Conservation (phyloP, 106 monocot genomes). For the Amphibolis antarctica region DNA sequence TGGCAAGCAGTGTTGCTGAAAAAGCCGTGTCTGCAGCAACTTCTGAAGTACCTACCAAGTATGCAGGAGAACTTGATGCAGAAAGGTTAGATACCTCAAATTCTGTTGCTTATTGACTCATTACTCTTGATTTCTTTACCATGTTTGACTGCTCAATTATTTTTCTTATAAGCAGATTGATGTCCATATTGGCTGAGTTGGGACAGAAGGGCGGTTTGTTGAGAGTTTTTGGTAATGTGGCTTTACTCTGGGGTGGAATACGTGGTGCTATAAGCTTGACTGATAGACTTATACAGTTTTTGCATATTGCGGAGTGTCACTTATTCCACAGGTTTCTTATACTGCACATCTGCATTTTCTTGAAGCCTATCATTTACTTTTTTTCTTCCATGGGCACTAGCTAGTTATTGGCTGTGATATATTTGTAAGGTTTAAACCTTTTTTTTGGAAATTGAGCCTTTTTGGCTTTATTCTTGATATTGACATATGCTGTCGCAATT, state of each 20-base stretch:
- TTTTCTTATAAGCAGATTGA: conserved; percentile 41
- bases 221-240: conserved; percentile 74
- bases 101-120: background rate
- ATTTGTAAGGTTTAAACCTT: no score
- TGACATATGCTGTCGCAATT: no score
- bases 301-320: conserved; percentile 73
- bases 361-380: no score
- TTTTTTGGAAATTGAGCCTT: no score
- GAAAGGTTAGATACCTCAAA: conserved; percentile 42
- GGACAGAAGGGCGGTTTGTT: conserved; percentile 85
- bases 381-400: no score
- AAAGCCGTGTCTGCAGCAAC: conserved; percentile 86
- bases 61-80: conserved; percentile 75
- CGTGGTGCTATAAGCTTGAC: conserved; percentile 95
- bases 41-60: conserved; percentile 69
- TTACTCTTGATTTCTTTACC: conserved; percentile 1
- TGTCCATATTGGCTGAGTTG: conserved; percentile 64
- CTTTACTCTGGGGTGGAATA: conserved; percentile 93
- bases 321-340: conserved; percentile 63
- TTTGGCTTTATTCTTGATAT: no score
- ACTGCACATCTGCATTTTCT: background rate
- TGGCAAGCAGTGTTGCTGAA: conserved; percentile 70
- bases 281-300: conserved; percentile 68
- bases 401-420: no score
- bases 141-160: conserved; percentile 2